These are phyloP conservation scores for Kwoniella shivajii DNA, from an alignment of 1,284 basidiomycete species.

Conservation along the genomic window DNA sequence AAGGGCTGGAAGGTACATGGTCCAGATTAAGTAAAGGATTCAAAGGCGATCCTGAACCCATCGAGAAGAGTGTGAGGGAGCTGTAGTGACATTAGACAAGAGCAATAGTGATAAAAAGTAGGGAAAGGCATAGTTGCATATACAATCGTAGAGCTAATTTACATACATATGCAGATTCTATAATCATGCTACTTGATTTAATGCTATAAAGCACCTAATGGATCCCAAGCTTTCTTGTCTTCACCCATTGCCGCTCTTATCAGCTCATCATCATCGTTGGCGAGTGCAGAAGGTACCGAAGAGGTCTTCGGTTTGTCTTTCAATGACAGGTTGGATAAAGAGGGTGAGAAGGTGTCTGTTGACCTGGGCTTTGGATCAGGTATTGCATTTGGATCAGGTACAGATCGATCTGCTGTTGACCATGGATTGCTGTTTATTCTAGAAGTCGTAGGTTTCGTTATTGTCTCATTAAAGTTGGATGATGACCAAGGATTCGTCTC, in stretches of 20 bases:
- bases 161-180: not conserved
- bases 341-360: not conserved
- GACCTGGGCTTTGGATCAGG: too few relatives aligned
- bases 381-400: not conserved
- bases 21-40: slow-evolving; percentile 16
- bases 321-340: not conserved
- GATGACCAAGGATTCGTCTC: slow-evolving; percentile 30
- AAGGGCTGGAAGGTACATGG: slow-evolving; percentile 9
- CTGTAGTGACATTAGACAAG: slow-evolving; percentile 4
- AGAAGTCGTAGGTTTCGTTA: not conserved
- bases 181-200: not conserved
- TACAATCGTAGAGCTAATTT: not conserved
- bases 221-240: slow-evolving; percentile 50
- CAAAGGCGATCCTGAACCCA: slow-evolving; percentile 7
- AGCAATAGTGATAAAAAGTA: too few relatives aligned
- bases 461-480: not conserved
- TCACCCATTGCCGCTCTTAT: slow-evolving; percentile 41
- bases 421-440: slow-evolving; percentile 6
- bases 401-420: not conserved
- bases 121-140: too few relatives aligned
- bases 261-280: slow-evolving; percentile 12
- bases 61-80: slow-evolving; percentile 15
- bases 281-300: too few relatives aligned
- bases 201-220: slow-evolving; percentile 41
- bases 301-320: not conserved